Evolutionary conservation across 2,329 filamentous ascomycete species (phyloP).

Genomic region (Phialemoniopsis sp.): DNA sequence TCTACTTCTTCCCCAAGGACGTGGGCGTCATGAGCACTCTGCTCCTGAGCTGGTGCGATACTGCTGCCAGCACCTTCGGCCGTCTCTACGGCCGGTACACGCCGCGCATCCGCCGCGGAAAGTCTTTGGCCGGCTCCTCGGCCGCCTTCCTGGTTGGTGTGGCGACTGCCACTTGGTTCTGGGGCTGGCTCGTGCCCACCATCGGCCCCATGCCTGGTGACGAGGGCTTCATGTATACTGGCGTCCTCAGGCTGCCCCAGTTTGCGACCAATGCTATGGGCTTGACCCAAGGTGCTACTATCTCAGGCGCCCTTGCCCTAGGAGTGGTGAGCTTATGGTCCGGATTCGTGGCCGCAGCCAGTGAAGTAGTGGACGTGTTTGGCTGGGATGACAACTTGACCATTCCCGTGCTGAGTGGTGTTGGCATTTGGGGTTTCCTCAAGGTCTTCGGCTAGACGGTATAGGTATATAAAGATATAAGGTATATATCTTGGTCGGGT

Average conservation of each 20-base stretch:
- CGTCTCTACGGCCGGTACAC: conserved; percentile 87
- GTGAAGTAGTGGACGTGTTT: conserved; percentile 87
- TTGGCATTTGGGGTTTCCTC: conserved; percentile 88
- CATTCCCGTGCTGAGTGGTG: conserved; percentile 85
- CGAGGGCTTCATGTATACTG: conserved; percentile 77
- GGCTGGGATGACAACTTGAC: conserved; percentile 97
- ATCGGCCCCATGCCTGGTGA: conserved; percentile 66
- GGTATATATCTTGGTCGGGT: too few relatives aligned
- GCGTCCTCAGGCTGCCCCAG: conserved; percentile 66
- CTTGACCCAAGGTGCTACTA: conserved; percentile 50
- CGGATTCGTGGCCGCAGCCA: conserved; percentile 82
- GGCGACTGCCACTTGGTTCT: conserved; percentile 80
- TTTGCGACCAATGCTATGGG: conserved; percentile 56
- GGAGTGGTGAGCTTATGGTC: conserved; percentile 80
- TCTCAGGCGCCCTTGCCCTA: conserved; percentile 70
- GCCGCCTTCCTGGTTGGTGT: conserved; percentile 82
- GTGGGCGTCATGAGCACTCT: conserved; percentile 85
- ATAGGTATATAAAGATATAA: too few relatives aligned
- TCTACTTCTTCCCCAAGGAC: conserved; percentile 89
- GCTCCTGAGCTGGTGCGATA: conserved; percentile 96
- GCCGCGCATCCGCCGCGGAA: conserved; percentile 76
- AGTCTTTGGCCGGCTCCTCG: conserved; percentile 84
- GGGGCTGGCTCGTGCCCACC: conserved; percentile 75
- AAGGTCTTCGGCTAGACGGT: conserved; percentile 73
- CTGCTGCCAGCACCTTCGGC: conserved; percentile 91